These are phyloP conservation scores for Niebla homalea DNA, from an alignment of 495 filamentous ascomycete species.

Conservation along the genomic window DNA sequence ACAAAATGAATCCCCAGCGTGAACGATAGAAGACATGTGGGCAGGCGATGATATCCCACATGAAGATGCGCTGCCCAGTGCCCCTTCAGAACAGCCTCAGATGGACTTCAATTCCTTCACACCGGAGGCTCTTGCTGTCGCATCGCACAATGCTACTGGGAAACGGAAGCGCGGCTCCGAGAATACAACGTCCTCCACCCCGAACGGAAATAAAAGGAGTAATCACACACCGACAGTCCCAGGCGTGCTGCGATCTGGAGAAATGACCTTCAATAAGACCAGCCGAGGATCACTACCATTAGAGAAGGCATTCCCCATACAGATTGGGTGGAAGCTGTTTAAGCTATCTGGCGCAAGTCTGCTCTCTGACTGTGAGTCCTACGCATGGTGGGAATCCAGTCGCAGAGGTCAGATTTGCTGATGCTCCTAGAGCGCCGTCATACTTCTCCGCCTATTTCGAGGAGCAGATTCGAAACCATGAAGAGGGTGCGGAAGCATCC, in stretches of 20 bases:
- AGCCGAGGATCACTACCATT: slow-evolving; percentile 28
- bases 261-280: slow-evolving; percentile 2
- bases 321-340: slow-evolving; percentile 86
- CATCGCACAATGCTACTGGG: neutral
- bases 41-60: slow-evolving; percentile 7
- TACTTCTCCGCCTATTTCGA: slow-evolving; percentile 95
- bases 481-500: slow-evolving; percentile 34
- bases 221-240: slow-evolving; percentile 5
- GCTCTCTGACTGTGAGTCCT: slow-evolving; percentile 78
- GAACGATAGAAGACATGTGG: slow-evolving; percentile 5
- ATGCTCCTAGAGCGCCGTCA: slow-evolving; percentile 70
- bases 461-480: slow-evolving; percentile 57
- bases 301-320: slow-evolving; percentile 77
- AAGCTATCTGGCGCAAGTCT: slow-evolving; percentile 88
- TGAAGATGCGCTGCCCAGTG: slow-evolving; percentile 1
- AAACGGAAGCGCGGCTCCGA: neutral
- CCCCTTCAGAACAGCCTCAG: neutral
- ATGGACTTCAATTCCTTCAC: slow-evolving; percentile 9
- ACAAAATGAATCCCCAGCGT: too few species aligned
- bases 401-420: slow-evolving; percentile 19
- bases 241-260: slow-evolving; percentile 11
- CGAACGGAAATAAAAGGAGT: neutral
- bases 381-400: neutral
- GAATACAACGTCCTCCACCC: neutral
- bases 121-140: neutral